Evolutionary conservation across 345 rosid species (phyloP).

Genomic region (Gossypium anomalum): DNA sequence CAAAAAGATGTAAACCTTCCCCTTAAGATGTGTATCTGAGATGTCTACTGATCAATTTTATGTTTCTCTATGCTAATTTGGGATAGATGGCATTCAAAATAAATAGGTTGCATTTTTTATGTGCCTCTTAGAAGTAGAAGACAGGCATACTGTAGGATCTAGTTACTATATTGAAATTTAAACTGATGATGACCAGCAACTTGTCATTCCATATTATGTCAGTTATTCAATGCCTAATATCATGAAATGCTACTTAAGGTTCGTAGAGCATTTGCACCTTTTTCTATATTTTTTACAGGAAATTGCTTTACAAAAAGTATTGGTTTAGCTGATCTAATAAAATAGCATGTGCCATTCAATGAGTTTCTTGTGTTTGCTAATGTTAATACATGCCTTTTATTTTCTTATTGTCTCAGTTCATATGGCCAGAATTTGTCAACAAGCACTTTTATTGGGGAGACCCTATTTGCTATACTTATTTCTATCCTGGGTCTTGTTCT

Average conservation of each 20-base stretch:
- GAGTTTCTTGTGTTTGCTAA: slow-evolving; percentile 10
- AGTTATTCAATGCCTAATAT: neutral
- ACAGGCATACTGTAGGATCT: neutral
- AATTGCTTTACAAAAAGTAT: neutral
- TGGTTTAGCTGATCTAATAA: neutral
- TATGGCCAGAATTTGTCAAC: slow-evolving; percentile 91
- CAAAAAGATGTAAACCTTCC: slow-evolving; percentile 5
- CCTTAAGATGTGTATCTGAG: neutral
- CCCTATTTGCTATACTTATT: slow-evolving; percentile 76
- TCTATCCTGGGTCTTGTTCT: slow-evolving; percentile 81
- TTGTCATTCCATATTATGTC: neutral
- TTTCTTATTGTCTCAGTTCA: slow-evolving; percentile 50
- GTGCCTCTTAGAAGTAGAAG: neutral
- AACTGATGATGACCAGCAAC: neutral
- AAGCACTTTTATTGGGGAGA: slow-evolving; percentile 80
- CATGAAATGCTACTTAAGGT: neutral
- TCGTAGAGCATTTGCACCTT: neutral
- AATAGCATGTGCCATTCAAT: neutral
- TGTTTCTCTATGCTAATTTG: neutral
- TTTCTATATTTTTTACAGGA: neutral
- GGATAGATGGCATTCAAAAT: neutral
- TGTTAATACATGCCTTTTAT: slow-evolving; percentile 18
- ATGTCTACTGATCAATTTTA: neutral
- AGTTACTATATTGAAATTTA: neutral
- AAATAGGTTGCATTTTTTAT: neutral